Base-by-base conservation (phyloP, 176 grass and related monocot species). In the Canna indica region DNA sequence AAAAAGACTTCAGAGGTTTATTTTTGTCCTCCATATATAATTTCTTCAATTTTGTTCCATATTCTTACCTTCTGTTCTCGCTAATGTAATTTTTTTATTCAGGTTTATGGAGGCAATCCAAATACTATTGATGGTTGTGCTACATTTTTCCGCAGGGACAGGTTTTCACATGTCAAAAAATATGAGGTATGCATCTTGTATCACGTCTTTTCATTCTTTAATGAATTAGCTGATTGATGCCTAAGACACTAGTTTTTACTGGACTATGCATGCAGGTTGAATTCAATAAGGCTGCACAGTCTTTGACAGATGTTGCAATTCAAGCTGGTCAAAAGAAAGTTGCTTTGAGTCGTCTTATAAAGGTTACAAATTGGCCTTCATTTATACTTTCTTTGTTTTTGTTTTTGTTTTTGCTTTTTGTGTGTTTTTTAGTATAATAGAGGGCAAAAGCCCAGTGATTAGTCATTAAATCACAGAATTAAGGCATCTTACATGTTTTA, bases 101-200 rank as follows among this genome's bases (percentile, higher is more conserved):
- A 99, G 89, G 77, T 99, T 44, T 99, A 90, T 64, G 69, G 64
- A 35, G 90, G 90, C 77, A 87, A 82, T 79, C 82, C 87, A 72
- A 77, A 82, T 41, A 73, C 80, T 18, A 79, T 99, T 44, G 90
- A 99, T 66, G 95, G 90, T 1, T 99, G 95, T 88, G 95, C 95
- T 59, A 99, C 90, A 57, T 99, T 99, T 90, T 99, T 99, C 61
- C 95, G 95, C 32, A 88, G 83, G 73, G 95, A 99, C 57, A 88
- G 85, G 69, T 99, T 99, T 87, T 90, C 86, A 32, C 95, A 99
- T 80, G 95, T 99, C 44, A 99, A 99, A 79, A 99, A 99, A 88
- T 99, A 99, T 38, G 95, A 99, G 95, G 95, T 99, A 14, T 70
- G 35, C 7, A 70, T 25, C 68, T 50, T 48, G 28, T 27, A 48